These are phyloP conservation scores for Phytophthora pisi DNA, from an alignment of 352 stramenopile genomes.

Conservation along the genomic window DNA sequence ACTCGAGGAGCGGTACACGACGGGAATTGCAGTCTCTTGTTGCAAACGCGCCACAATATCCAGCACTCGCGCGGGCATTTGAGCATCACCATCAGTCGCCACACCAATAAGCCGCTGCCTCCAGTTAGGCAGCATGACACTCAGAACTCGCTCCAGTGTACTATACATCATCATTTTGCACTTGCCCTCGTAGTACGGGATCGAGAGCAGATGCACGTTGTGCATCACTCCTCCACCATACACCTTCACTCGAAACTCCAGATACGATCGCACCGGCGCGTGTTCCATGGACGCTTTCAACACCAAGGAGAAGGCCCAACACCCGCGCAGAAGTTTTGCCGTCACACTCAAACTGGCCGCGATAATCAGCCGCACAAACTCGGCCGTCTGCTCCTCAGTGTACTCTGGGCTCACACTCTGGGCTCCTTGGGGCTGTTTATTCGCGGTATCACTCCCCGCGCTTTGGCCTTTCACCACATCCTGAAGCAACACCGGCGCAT, in stretches of 20 bases:
- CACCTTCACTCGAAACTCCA: slow-evolving; percentile 56
- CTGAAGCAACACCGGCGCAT: slow-evolving; percentile 26
- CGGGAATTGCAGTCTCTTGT: slow-evolving; percentile 24
- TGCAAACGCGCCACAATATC: slow-evolving; percentile 40
- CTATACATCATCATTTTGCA: slow-evolving; percentile 38
- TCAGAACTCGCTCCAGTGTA: slow-evolving; percentile 40
- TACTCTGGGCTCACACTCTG: slow-evolving; percentile 26
- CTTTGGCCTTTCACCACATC: slow-evolving; percentile 20
- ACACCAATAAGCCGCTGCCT: slow-evolving; percentile 42
- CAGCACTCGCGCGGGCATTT: slow-evolving; percentile 32
- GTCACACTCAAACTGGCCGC: slow-evolving; percentile 44
- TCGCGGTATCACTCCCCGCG: not conserved
- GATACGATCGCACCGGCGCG: slow-evolving; percentile 37
- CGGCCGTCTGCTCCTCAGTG: slow-evolving; percentile 36
- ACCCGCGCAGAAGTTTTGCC: slow-evolving; percentile 38
- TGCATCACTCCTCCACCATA: slow-evolving; percentile 35
- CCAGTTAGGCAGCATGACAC: slow-evolving; percentile 47
- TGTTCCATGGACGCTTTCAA: slow-evolving; percentile 38
- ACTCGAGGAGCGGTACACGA: slow-evolving; percentile 42
- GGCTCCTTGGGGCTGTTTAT: slow-evolving; percentile 6
- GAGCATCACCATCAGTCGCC: slow-evolving; percentile 40
- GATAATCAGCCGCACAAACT: slow-evolving; percentile 52
- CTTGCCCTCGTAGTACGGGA: slow-evolving; percentile 45
- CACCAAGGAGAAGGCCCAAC: slow-evolving; percentile 59
- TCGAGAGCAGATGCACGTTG: slow-evolving; percentile 50